These are phyloP conservation scores for Stramenopiles sp. DNA, from an alignment of 352 stramenopile genomes.

Conservation along the genomic window DNA sequence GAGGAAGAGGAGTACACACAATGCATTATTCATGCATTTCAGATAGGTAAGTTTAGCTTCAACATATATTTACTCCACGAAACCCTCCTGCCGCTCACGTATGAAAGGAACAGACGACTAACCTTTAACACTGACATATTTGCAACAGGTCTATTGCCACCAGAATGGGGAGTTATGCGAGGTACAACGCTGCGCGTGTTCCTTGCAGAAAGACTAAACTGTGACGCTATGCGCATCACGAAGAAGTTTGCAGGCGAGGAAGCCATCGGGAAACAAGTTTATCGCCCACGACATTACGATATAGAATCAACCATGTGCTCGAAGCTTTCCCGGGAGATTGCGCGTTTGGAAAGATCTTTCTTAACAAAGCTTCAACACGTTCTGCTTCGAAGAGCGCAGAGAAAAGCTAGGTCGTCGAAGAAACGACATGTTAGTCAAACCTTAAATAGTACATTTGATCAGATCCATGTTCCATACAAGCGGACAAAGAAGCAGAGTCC, in stretches of 20 bases:
- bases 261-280: constrained; percentile 87
- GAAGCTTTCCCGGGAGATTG: neutral
- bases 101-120: neutral
- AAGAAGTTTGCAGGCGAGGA: constrained; percentile 97
- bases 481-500: too few species aligned
- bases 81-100: neutral
- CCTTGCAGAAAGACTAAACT: constrained; percentile 89
- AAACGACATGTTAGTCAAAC: neutral
- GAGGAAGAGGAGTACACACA: constrained; percentile 47
- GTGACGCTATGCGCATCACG: constrained; percentile 94
- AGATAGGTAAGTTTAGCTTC: constrained; percentile 11
- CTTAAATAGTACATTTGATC: neutral
- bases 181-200: constrained; percentile 91
- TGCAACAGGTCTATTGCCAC: neutral
- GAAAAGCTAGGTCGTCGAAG: neutral
- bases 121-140: neutral
- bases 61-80: neutral
- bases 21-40: constrained; percentile 59
- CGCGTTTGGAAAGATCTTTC: neutral
- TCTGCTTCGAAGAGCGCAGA: neutral
- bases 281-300: constrained; percentile 4
- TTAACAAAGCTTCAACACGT: neutral
- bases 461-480: too few species aligned
- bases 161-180: neutral
- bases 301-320: neutral